Percentiles rank a stretch among this genome's conserved stretches.
Evolutionary conservation across 2,329 filamentous ascomycete genomes (phyloP).

Genomic region (Lecanosticta acicola): DNA sequence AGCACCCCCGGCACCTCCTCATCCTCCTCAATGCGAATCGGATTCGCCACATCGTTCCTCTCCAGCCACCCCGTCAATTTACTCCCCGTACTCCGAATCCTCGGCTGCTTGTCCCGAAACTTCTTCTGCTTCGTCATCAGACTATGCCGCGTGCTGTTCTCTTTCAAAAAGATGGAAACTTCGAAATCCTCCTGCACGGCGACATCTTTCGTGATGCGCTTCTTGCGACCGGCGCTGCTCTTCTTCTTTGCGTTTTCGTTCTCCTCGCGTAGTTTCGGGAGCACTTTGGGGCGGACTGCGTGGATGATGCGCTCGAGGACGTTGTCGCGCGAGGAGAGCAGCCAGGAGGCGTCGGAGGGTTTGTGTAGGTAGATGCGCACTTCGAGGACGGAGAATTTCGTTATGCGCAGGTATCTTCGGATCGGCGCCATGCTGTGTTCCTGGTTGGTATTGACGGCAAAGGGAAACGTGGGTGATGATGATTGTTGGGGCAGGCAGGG

Average conservation of each 20-base stretch:
- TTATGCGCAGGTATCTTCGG: slow-evolving; percentile 83
- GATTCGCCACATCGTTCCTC: slow-evolving; percentile 30
- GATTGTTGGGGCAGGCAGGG: slow-evolving; percentile 1
- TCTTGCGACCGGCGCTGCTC: slow-evolving; percentile 59
- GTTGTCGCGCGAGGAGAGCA: slow-evolving; percentile 69
- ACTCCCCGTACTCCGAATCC: slow-evolving; percentile 41
- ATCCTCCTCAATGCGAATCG: slow-evolving; percentile 38
- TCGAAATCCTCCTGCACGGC: slow-evolving; percentile 87
- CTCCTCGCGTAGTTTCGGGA: slow-evolving; percentile 88
- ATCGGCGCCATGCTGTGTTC: slow-evolving; percentile 67
- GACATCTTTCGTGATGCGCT: slow-evolving; percentile 81
- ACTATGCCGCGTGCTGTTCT: slow-evolving; percentile 77
- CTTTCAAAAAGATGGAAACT: slow-evolving; percentile 86
- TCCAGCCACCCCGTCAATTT: slow-evolving; percentile 45
- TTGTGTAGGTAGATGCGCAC: slow-evolving; percentile 94
- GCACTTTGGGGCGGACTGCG: slow-evolving; percentile 74
- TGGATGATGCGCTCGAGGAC: slow-evolving; percentile 78
- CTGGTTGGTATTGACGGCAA: background rate
- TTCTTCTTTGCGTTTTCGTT: slow-evolving; percentile 57
- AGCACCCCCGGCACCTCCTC: slow-evolving; percentile 43
- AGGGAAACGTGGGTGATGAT: background rate
- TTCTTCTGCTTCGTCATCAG: slow-evolving; percentile 80
- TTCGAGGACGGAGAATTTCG: slow-evolving; percentile 91
- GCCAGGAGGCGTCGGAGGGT: slow-evolving; percentile 75
- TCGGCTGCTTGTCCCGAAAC: slow-evolving; percentile 45